Percentiles rank a stretch among this genome's conserved stretches.
Conservation (phyloP, 208 protist genomes). For the Acanthamoeba divionensis region DNA sequence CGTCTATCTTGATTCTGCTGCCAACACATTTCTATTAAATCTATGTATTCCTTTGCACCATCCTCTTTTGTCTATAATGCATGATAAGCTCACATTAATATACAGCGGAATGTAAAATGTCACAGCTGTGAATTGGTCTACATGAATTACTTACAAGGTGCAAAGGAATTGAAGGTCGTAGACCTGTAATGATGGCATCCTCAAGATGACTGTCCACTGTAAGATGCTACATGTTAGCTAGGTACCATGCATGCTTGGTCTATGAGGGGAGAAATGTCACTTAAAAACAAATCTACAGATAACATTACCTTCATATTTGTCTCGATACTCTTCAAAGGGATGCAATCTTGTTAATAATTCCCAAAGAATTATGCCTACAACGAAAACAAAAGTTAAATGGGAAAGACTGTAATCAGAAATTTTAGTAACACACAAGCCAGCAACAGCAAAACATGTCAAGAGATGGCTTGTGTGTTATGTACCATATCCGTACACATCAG, state of each 20-base stretch:
- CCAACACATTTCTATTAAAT: not conserved
- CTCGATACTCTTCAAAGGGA: constrained; percentile 45
- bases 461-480: not conserved
- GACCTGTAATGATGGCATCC: constrained; percentile 38
- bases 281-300: no score
- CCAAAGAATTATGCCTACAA: constrained; percentile 28
- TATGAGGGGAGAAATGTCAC: no score
- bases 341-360: constrained; percentile 2
- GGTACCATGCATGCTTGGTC: no score
- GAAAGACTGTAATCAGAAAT: no score
- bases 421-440: no score
- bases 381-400: not conserved
- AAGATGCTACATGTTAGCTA: no score
- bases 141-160: not conserved
- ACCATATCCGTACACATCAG: constrained; percentile 43
- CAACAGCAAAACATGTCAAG: no score
- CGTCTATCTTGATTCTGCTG: not conserved
- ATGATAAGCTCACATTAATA: not conserved
- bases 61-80: not conserved
- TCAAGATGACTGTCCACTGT: constrained; percentile 13
- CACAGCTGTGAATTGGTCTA: not conserved
- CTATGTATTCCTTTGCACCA: not conserved
- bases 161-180: not conserved
- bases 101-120: not conserved
- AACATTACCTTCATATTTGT: not conserved